A percentile compares a stretch with the other conserved stretches of the same genome.
These are phyloP conservation scores for Arachis stenosperma DNA, from an alignment of 306 rosid species.

Conservation along the genomic window DNA sequence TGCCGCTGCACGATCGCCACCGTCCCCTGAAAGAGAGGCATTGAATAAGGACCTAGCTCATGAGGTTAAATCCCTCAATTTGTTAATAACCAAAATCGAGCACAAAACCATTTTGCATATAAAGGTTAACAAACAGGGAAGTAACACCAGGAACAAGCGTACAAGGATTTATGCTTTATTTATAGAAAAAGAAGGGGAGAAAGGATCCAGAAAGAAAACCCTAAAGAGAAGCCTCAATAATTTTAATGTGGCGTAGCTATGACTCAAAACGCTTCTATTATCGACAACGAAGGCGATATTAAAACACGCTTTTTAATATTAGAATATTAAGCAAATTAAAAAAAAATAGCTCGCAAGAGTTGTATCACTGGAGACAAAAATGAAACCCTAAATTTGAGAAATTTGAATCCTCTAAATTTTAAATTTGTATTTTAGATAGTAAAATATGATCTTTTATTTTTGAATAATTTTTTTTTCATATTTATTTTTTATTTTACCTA, in stretches of 20 bases:
- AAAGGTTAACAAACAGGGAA: neutral
- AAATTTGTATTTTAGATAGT: too few species aligned
- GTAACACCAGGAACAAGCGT: conserved; percentile 27
- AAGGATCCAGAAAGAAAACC: conserved; percentile 61
- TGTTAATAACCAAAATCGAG: conserved; percentile 32
- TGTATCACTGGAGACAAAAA: neutral
- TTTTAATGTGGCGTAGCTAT: conserved; percentile 60
- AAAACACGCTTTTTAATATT: conserved; percentile 53
- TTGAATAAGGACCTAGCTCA: conserved; percentile 24
- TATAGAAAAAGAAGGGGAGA: conserved; percentile 36
- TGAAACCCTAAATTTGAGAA: neutral
- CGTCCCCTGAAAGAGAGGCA: conserved; percentile 39
- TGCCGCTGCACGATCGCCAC: too few species aligned
- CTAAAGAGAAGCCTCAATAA: conserved; percentile 48
- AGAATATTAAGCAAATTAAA: neutral
- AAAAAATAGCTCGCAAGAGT: too few species aligned
- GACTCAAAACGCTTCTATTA: conserved; percentile 81
- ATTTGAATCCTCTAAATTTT: too few species aligned
- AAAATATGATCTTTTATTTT: too few species aligned
- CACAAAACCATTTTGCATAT: neutral
- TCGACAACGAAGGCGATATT: conserved; percentile 69
- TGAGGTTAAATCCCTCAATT: conserved; percentile 35
- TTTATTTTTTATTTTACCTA: too few species aligned
- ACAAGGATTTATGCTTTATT: conserved; percentile 32
- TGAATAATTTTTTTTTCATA: too few species aligned